phyloP scores from a whole-genome alignment of 1,284 basidiomycete genomes.

The Microbotryum saponariae region DNA sequence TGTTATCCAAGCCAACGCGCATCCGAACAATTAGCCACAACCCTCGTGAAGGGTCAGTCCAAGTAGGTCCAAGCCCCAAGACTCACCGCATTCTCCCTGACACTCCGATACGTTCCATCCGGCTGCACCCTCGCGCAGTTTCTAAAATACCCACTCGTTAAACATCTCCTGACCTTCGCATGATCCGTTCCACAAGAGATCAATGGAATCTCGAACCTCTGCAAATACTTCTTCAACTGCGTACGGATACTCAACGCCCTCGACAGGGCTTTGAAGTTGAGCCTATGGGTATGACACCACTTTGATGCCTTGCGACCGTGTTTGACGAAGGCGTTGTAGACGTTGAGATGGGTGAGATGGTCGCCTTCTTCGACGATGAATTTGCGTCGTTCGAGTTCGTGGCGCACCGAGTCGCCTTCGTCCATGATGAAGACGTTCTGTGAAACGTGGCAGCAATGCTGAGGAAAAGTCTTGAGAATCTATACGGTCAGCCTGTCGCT shows the following conservation, averaged over 20 bases:
- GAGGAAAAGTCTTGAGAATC: background rate
- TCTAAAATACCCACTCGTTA: constrained; percentile 87
- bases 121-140: constrained; percentile 68
- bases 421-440: constrained; percentile 81
- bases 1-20: constrained; percentile 38
- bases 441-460: background rate
- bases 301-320: constrained; percentile 70
- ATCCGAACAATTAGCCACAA: too few relatives aligned
- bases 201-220: constrained; percentile 70
- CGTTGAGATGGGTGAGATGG: constrained; percentile 82
- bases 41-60: too few relatives aligned
- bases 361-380: constrained; percentile 98
- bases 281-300: constrained; percentile 86
- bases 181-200: constrained; percentile 51
- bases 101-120: constrained; percentile 56
- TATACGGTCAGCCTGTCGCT: constrained; percentile 10
- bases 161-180: constrained; percentile 61
- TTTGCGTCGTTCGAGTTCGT: constrained; percentile 81
- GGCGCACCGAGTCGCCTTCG: constrained; percentile 74
- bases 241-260: constrained; percentile 83
- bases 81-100: constrained; percentile 62
- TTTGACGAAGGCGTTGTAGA: constrained; percentile 80
- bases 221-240: constrained; percentile 87
- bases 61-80: too few relatives aligned
- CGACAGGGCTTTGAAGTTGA: constrained; percentile 87